Evolutionary conservation across 768 basidiomycete species (phyloP), one percentile per base, ranked within the genome.

Genomic region (Scleroderma bovista): DNA sequence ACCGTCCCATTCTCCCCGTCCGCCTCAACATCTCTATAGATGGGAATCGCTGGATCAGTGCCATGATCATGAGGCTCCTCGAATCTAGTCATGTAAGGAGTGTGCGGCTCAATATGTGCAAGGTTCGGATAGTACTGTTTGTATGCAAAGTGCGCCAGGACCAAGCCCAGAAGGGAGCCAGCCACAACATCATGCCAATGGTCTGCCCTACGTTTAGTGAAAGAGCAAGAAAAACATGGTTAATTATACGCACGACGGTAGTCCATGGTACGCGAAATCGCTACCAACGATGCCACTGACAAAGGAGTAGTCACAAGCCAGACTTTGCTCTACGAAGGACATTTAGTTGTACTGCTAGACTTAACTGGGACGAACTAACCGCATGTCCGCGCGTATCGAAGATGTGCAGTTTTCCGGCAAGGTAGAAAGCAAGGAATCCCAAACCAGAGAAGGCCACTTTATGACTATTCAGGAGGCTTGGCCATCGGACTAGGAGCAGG

Each of bases 121-220:
- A 91, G 76, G 26, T 74, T 64, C 8, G 87, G 88, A 59, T 87
- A 93, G 65, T 91, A 90, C 60, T 88, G 88, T 20, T 87, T 78
- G 68, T 94, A 94, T 8, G 78, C 66, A 63, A 91, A 85, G 69
- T 79, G 86, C 10, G 90, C 73, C 47, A 89, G 72, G 33, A 75
- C 60, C 9, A 88, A 73, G 11, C 93, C 94, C 10, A 97, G 75
- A 8, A 83, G 38, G 4, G 83, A 79, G 3, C 95, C 93, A 1
- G 84, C 76, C 6, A 92, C 61, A 32, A 95, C 88, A 59, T 98
- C 95, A 2, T 91, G 81, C 88, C 90, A 93, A 62, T 95, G 93
- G 64, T 95, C 88, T 90, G 50, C 34, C 15, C 54, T 42, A 3
- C n/a, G 36, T 22, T 40, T 33, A 43, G 42, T 39, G 12, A 50